Evolutionary conservation across 1,139 yeast genomes (phyloP).

Genomic region (Starmera stellimalicola): DNA sequence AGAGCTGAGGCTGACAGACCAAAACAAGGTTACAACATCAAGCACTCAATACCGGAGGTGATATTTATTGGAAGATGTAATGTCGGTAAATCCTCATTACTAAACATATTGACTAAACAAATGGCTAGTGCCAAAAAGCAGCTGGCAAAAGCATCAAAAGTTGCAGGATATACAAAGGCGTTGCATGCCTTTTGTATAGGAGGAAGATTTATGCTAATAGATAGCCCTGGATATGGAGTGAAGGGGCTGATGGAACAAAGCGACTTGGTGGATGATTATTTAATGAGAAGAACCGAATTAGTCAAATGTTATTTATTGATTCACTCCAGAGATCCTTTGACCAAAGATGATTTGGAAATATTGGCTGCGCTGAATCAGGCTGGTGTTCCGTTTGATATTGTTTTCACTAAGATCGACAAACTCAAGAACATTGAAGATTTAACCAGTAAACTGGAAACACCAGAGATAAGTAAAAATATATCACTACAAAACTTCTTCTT

Average conservation of each 20-base stretch:
- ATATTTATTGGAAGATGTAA: slow-evolving; percentile 72
- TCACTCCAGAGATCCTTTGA: slow-evolving; percentile 48
- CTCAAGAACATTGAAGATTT: slow-evolving; percentile 21
- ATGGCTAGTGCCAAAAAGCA: slow-evolving; percentile 24
- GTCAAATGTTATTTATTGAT: slow-evolving; percentile 52
- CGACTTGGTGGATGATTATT: slow-evolving; percentile 50
- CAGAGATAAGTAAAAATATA: slow-evolving; percentile 19
- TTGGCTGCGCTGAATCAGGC: slow-evolving; percentile 37
- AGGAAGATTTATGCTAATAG: slow-evolving; percentile 54
- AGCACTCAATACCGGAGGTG: slow-evolving; percentile 47
- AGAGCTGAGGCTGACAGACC: slow-evolving; percentile 2
- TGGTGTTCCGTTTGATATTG: slow-evolving; percentile 64
- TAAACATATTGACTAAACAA: slow-evolving; percentile 42
- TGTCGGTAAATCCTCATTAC: slow-evolving; percentile 73
- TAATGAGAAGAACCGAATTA: slow-evolving; percentile 42
- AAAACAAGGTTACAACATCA: slow-evolving; percentile 3
- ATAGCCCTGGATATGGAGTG: slow-evolving; percentile 82
- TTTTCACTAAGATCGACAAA: slow-evolving; percentile 69
- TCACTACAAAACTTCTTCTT: slow-evolving; percentile 29
- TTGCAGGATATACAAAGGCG: slow-evolving; percentile 72
- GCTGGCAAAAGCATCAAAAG: slow-evolving; percentile 46
- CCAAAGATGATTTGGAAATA: slow-evolving; percentile 43
- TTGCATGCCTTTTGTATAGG: slow-evolving; percentile 66
- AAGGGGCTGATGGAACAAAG: slow-evolving; percentile 61
- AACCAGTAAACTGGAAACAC: slow-evolving; percentile 19